Conservation (phyloP, 225 moss, liverwort and hornwort species). For the Marchantia paleacea region DNA sequence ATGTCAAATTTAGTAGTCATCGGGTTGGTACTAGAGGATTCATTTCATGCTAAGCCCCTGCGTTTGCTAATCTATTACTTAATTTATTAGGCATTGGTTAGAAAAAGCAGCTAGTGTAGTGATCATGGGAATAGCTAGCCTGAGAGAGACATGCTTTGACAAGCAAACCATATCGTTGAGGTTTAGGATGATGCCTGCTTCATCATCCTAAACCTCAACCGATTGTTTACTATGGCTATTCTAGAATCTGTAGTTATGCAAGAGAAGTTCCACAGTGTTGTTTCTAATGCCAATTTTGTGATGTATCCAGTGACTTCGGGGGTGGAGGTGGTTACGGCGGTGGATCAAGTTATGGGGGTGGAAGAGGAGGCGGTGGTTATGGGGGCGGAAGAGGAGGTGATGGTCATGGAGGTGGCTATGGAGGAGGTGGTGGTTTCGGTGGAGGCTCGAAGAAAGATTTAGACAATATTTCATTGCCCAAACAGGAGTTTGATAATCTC, state of each 20-base stretch:
- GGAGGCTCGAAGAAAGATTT: constrained; percentile 62
- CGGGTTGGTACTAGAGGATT: too few species aligned
- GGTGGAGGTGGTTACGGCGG: constrained; percentile 55
- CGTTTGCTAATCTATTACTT: too few species aligned
- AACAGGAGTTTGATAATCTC: constrained; percentile 79
- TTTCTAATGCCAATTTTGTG: background rate
- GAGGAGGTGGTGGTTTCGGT: constrained; percentile 51
- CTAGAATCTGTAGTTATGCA: too few species aligned
- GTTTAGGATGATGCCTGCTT: background rate
- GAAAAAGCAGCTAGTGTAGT: too few species aligned
- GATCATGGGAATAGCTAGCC: too few species aligned
- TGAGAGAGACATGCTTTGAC: too few species aligned
- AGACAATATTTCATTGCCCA: constrained; percentile 63
- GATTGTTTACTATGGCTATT: background rate
- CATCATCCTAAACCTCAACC: too few species aligned
- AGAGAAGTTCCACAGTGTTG: too few species aligned
- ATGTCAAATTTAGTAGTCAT: too few species aligned
- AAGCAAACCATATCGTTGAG: too few species aligned
- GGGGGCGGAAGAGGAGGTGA: constrained; percentile 50
- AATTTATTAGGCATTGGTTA: too few species aligned
- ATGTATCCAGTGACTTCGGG: constrained; percentile 61
- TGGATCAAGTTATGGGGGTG: constrained; percentile 52
- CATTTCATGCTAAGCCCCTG: too few species aligned
- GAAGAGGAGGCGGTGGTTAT: constrained; percentile 51
- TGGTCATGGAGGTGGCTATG: constrained; percentile 43